Evolutionary conservation across 495 filamentous ascomycete genomes (phyloP), one percentile per base, ranked within the genome.

Genomic region (Jackrogersella minutella): DNA sequence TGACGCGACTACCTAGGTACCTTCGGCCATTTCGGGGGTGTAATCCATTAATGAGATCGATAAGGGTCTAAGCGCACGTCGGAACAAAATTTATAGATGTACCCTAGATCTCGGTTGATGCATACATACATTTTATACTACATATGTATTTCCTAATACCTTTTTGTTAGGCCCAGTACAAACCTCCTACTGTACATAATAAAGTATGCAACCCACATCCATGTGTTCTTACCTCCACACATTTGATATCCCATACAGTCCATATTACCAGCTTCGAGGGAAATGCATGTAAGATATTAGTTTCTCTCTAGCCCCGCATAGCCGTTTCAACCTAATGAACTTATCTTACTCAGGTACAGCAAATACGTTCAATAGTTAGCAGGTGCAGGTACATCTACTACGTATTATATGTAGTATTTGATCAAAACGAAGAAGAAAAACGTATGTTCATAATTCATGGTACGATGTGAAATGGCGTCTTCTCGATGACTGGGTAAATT

Each of bases 61-160:
- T 63, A 58, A 64, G 24, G 36, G 66, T 69, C 61, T 61, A 69
- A 69, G 66, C 66, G 66, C 64, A 44, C 41, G 60, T 62, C 66
- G 66, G 66, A 64, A 61, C 26, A 69, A 64, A 69, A 51, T 31
- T 26, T 31, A 7, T 30, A 30, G 26, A 36, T 7, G 46, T 40
- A 62, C 43, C 44, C 26, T 24, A 59, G 62, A 66, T 66, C 55
- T 66, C 62, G 54, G 44, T 65, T 65, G 54, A 21, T 59, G 39
- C 56, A 66, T 66, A 60, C 24, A 28, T 14, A 26, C 28, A 46
- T n/a, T n/a, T n/a, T 21, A 22, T 49, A 26, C n/a, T 46, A 44
- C 17, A 19, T 44, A 46, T 14, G n/a, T 49, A 49, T 26, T n/a
- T n/a, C 21, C 22, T 24, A 22, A 2, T 30, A 30, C 26, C 26